Conservation (phyloP, 768 basidiomycete genomes). For the Suillus subalutaceus region DNA sequence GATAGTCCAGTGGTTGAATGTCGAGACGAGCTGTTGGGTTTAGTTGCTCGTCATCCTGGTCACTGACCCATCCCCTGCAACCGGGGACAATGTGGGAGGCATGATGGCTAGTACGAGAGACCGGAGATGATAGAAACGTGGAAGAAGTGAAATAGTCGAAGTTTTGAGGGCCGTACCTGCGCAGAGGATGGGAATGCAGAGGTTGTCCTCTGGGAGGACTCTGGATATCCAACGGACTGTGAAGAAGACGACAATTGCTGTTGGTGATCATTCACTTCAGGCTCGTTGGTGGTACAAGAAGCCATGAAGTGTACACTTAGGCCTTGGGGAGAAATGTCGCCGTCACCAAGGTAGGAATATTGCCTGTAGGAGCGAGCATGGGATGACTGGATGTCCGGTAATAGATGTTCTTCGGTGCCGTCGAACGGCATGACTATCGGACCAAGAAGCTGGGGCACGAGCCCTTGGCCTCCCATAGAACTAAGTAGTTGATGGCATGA, state of each 20-base stretch:
- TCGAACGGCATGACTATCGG: constrained; percentile 11
- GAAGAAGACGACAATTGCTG: constrained; percentile 16
- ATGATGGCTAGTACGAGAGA: constrained; percentile 6
- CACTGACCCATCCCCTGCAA: constrained; percentile 24
- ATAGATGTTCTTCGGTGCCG: constrained; percentile 19
- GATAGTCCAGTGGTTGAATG: constrained; percentile 18
- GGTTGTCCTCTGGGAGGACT: constrained; percentile 35
- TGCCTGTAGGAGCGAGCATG: constrained; percentile 16
- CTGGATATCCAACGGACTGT: constrained; percentile 25
- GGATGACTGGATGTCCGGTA: constrained; percentile 22
- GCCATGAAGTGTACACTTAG: constrained; percentile 33
- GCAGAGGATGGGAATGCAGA: constrained; percentile 24
- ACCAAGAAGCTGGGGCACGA: neutral
- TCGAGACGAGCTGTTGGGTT: constrained; percentile 5
- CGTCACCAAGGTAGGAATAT: constrained; percentile 20
- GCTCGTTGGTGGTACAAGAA: constrained; percentile 26
- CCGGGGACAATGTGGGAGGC: neutral
- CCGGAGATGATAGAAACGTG: constrained; percentile 15
- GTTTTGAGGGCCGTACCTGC: constrained; percentile 16
- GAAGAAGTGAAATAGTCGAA: constrained; percentile 15
- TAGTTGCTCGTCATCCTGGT: constrained; percentile 2
- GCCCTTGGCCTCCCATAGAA: constrained; percentile 4
- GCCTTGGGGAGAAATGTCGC: constrained; percentile 5
- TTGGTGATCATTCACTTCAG: constrained; percentile 30
- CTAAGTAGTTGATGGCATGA: constrained; percentile 2